A percentile compares a stretch with the other conserved stretches of the same genome.
phyloP scores from a whole-genome alignment of 1,284 basidiomycete species.

The Chiua sp. region DNA sequence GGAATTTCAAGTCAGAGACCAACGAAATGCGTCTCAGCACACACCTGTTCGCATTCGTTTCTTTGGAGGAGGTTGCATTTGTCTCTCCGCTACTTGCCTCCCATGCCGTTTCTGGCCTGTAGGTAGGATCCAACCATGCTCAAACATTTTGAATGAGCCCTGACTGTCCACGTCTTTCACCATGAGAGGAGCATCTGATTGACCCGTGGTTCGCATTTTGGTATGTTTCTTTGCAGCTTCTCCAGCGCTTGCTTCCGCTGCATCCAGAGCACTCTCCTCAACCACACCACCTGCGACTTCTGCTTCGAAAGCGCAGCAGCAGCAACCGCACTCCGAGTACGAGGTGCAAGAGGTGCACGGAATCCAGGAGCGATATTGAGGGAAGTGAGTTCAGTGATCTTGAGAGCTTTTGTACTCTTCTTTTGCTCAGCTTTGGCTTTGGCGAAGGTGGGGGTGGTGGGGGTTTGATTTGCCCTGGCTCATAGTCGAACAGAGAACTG shows the following conservation, averaged over 20 bases:
- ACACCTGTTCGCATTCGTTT: constrained; percentile 61
- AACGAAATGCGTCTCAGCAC: constrained; percentile 10
- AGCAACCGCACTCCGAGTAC: constrained; percentile 49
- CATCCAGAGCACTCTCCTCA: constrained; percentile 9
- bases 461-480: constrained; percentile 66
- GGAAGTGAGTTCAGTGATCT: constrained; percentile 39
- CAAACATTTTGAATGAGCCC: constrained; percentile 84
- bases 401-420: constrained; percentile 39
- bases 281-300: constrained; percentile 34
- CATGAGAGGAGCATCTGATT: constrained; percentile 47
- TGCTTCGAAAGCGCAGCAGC: constrained; percentile 50
- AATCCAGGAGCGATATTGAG: constrained; percentile 44
- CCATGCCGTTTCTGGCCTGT: constrained; percentile 68
- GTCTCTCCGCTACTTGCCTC: constrained; percentile 49
- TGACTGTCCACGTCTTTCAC: constrained; percentile 75
- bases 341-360: constrained; percentile 51
- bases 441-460: constrained; percentile 50
- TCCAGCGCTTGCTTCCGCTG: constrained; percentile 12
- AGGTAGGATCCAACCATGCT: constrained; percentile 90
- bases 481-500: constrained; percentile 70
- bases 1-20: neutral
- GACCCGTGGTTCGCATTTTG: constrained; percentile 30
- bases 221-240: constrained; percentile 24
- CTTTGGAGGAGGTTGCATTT: constrained; percentile 45
- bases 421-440: constrained; percentile 40